Evolutionary conservation across 2,329 filamentous ascomycete species (phyloP).

Genomic region (Aspergillus ochraceoroseus): DNA sequence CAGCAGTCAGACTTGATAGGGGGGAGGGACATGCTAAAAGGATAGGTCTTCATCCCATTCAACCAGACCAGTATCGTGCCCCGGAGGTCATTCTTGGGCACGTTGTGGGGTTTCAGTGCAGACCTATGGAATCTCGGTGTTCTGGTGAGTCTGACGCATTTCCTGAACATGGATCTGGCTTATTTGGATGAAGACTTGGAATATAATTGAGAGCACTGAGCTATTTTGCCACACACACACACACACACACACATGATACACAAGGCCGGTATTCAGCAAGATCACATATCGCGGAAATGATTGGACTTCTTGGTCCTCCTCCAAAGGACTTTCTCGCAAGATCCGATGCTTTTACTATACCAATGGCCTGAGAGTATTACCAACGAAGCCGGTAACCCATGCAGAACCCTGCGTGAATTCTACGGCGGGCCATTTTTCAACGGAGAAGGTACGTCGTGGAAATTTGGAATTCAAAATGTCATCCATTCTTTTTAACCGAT

Average conservation of each 20-base stretch:
- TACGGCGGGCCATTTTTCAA: conserved; percentile 9
- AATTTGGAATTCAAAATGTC: not conserved
- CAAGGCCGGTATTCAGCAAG: conserved; percentile 1
- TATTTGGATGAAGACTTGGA: conserved; percentile 5
- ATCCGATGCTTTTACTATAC: not conserved
- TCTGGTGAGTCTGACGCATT: conserved; percentile 20
- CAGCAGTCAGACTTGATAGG: too few species aligned
- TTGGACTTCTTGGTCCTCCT: conserved; percentile 6
- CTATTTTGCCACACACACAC: conserved; percentile 1
- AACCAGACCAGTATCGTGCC: conserved; percentile 37
- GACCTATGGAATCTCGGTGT: conserved; percentile 40
- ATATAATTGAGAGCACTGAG: conserved; percentile 8
- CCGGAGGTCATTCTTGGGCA: conserved; percentile 36
- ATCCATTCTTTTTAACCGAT: not conserved
- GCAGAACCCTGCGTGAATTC: not conserved
- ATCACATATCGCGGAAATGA: conserved; percentile 12
- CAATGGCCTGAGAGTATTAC: not conserved
- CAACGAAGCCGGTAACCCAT: not conserved
- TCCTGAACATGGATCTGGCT: not conserved
- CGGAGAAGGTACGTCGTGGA: not conserved
- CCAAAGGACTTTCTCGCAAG: conserved; percentile 1
- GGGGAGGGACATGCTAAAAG: too few species aligned
- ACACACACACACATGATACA: not conserved
- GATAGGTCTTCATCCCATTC: conserved; percentile 42
- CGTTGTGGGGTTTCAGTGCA: conserved; percentile 31